Conservation (phyloP, 345 rosid genomes). For the Theobroma cacao region DNA sequence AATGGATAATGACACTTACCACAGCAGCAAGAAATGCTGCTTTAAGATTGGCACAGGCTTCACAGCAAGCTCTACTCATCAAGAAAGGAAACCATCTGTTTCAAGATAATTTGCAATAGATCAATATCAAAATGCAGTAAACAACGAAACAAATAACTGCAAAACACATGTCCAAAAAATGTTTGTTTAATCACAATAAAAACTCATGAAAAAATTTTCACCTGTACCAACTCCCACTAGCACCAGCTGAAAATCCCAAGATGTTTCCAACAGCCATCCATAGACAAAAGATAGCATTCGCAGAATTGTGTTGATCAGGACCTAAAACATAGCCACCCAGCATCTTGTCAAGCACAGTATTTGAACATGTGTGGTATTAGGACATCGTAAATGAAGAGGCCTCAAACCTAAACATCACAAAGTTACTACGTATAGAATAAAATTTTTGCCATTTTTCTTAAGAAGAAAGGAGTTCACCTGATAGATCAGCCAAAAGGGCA, state of each 20-base stretch:
- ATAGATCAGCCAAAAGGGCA: slow-evolving; percentile 90
- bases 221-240: slow-evolving; percentile 95
- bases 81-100: slow-evolving; percentile 98
- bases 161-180: neutral
- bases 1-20: slow-evolving; percentile 43
- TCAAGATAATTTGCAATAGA: slow-evolving; percentile 20
- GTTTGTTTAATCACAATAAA: neutral
- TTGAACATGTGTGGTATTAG: neutral
- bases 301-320: slow-evolving; percentile 87
- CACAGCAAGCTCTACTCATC: slow-evolving; percentile 86
- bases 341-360: slow-evolving; percentile 15
- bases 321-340: slow-evolving; percentile 39
- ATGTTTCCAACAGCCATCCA: slow-evolving; percentile 99
- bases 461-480: slow-evolving; percentile 45
- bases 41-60: slow-evolving; percentile 95
- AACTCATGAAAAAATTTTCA: slow-evolving; percentile 32
- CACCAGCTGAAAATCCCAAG: slow-evolving; percentile 96
- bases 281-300: slow-evolving; percentile 90
- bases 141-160: neutral
- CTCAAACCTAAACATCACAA: neutral
- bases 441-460: neutral
- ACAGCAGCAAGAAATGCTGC: slow-evolving; percentile 96
- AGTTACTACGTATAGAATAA: neutral
- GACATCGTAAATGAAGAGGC: neutral
- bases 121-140: neutral